Conservation (phyloP, 2,329 filamentous ascomycete species). For the Fusarium nelsonii region DNA sequence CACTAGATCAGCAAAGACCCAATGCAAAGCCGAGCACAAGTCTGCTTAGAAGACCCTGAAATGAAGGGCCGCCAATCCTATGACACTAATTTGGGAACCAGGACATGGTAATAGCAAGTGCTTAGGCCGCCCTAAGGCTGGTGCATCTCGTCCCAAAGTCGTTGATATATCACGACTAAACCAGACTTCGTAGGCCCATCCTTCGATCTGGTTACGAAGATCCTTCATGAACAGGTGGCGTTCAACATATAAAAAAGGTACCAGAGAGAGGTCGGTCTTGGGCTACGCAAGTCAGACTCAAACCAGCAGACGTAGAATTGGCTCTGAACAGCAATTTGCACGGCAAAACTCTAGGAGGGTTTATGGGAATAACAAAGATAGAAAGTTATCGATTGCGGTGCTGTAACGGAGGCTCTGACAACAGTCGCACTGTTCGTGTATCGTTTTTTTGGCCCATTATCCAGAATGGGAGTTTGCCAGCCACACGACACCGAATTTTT, state of each 20-base stretch:
- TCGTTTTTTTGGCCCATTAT: not conserved
- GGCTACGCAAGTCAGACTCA: too few species aligned
- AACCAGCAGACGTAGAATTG: not conserved
- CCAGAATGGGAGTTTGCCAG: not conserved
- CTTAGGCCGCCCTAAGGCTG: slow-evolving; percentile 28
- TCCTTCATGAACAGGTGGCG: not conserved
- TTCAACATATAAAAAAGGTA: not conserved
- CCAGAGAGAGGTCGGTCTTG: not conserved
- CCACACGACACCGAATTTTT: slow-evolving; percentile 14
- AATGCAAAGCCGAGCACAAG: slow-evolving; percentile 2
- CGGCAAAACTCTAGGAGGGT: not conserved
- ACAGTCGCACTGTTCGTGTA: not conserved
- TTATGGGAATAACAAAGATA: too few species aligned
- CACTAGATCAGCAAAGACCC: not conserved
- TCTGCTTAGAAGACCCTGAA: slow-evolving; percentile 13
- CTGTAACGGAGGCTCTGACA: not conserved
- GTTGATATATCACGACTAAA: slow-evolving; percentile 16
- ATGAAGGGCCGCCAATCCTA: slow-evolving; percentile 33
- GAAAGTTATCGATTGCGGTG: too few species aligned
- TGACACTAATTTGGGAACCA: slow-evolving; percentile 23
- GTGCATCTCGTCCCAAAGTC: slow-evolving; percentile 26
- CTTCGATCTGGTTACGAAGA: not conserved
- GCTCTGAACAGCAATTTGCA: not conserved
- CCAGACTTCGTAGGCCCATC: not conserved
- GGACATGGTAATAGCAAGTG: slow-evolving; percentile 27